Evolutionary conservation across 345 rosid species (phyloP), one percentile per base, ranked within the genome.

Genomic region (Schrenkiella parvula): DNA sequence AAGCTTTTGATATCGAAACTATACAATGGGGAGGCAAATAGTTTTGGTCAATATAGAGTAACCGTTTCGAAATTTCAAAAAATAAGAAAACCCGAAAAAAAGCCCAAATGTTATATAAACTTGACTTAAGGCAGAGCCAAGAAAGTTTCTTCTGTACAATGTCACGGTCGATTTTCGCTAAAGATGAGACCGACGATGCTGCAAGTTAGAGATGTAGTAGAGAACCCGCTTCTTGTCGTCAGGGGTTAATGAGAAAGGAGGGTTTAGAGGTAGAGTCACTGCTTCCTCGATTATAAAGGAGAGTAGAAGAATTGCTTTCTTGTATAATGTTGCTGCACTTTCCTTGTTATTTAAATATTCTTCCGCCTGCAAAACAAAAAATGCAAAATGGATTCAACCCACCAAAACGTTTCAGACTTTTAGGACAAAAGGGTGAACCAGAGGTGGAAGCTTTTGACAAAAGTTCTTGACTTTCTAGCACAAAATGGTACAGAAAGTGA

Each of bases 201-300:
- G 86, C 80, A 88, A 79, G 46, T 78, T 81, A 69, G 68, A 53
- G 44, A 90, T 87, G 81, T 84, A 88, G 76, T 46, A 79, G 60
- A 80, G 80, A 43, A 88, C 82, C 79, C 81, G 75, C 81, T 80
- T 82, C 83, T 80, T 79, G 66, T 79, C 64, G 28, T 82, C 83
- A 67, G 70, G 71, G 48, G 82, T 75, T 69, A 84, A 72, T 22
- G 75, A 61, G 80, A 90, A 85, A 54, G 83, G 90, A 42, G 84
- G 92, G 67, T 75, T 81, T 70, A 85, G 58, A n/a, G 84, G 85
- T 63, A 88, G 81, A 77, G 80, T 80, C 55, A 68, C 37, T 44
- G 97, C 92, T 78, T 88, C 97, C 71, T 77, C 87, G 14, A 72
- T 64, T 43, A 85, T 75, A 67, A 90, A 88, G 51, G 88, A 83